A percentile compares a stretch with the other conserved stretches of the same genome.
These are phyloP conservation scores for Cicer judaicum DNA, from an alignment of 306 rosid species.

Conservation along the genomic window DNA sequence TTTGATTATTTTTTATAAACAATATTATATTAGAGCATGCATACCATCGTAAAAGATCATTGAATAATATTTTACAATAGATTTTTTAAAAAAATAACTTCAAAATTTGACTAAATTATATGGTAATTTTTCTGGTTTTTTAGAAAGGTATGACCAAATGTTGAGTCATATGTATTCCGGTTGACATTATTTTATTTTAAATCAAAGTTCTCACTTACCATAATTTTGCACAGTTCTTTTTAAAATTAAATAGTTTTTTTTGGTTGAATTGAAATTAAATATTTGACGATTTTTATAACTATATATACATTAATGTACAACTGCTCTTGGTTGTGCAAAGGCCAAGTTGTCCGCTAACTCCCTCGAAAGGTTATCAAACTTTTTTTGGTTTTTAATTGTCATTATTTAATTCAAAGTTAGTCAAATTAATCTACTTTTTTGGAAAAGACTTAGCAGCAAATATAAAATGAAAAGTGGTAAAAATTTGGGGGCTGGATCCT, in stretches of 20 bases:
- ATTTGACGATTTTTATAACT: background rate
- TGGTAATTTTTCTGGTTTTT: background rate
- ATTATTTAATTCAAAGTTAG: background rate
- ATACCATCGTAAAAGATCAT: too few species aligned
- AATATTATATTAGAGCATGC: too few species aligned
- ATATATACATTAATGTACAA: background rate
- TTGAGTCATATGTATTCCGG: too few species aligned
- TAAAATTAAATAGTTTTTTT: background rate
- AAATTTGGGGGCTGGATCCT: too few species aligned
- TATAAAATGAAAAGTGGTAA: too few species aligned
- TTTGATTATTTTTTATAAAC: too few species aligned
- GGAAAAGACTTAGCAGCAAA: too few species aligned
- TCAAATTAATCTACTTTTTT: too few species aligned
- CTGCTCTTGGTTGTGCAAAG: background rate
- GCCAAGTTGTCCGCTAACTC: constrained; percentile 9
- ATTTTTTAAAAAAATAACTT: too few species aligned
- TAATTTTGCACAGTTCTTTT: background rate
- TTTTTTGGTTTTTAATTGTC: background rate
- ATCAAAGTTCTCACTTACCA: background rate
- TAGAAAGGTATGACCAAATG: background rate
- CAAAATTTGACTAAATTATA: too few species aligned
- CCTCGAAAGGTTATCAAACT: constrained; percentile 14
- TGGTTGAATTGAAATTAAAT: too few species aligned
- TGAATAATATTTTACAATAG: too few species aligned
- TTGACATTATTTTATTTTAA: background rate